Conservation (phyloP, 2,329 filamentous ascomycete species). For the Alternaria panax region DNA sequence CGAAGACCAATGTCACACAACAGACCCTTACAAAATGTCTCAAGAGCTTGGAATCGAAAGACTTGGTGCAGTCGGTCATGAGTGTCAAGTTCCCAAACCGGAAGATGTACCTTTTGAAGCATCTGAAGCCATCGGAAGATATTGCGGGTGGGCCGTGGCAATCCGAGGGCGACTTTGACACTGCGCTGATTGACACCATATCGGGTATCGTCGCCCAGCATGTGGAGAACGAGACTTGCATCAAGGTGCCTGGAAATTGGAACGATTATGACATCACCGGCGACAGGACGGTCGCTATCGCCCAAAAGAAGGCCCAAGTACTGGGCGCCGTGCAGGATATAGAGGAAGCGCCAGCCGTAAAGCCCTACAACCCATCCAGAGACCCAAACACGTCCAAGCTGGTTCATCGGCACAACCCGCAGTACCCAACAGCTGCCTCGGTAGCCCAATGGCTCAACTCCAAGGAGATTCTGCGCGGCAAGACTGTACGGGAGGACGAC, state of each 20-base stretch:
- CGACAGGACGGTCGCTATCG: slow-evolving; percentile 43
- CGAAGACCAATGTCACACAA: slow-evolving; percentile 82
- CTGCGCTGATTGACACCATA: slow-evolving; percentile 82
- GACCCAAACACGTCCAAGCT: slow-evolving; percentile 33
- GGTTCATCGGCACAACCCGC: slow-evolving; percentile 70
- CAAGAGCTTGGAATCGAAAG: slow-evolving; percentile 82
- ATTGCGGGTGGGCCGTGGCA: slow-evolving; percentile 96
- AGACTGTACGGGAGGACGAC: slow-evolving; percentile 69
- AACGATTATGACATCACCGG: slow-evolving; percentile 50
- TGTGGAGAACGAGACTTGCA: slow-evolving; percentile 76
- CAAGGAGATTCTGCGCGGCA: slow-evolving; percentile 74
- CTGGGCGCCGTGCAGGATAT: slow-evolving; percentile 39
- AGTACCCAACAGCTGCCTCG: slow-evolving; percentile 80
- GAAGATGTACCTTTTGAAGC: slow-evolving; percentile 94
- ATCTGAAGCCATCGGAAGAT: slow-evolving; percentile 83
- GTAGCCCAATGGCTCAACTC: slow-evolving; percentile 78
- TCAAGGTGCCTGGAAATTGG: slow-evolving; percentile 58
- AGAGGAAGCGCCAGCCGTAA: slow-evolving; percentile 40
- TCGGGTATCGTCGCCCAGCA: slow-evolving; percentile 76
- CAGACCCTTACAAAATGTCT: slow-evolving; percentile 80
- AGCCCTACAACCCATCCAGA: slow-evolving; percentile 32
- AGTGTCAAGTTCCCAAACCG: slow-evolving; percentile 89
- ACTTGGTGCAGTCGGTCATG: slow-evolving; percentile 86
- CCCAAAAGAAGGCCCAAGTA: slow-evolving; percentile 47
- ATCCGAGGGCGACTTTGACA: slow-evolving; percentile 87